phyloP scores from a whole-genome alignment of 805 yeast genomes.

The Henningerozyma blattae region DNA sequence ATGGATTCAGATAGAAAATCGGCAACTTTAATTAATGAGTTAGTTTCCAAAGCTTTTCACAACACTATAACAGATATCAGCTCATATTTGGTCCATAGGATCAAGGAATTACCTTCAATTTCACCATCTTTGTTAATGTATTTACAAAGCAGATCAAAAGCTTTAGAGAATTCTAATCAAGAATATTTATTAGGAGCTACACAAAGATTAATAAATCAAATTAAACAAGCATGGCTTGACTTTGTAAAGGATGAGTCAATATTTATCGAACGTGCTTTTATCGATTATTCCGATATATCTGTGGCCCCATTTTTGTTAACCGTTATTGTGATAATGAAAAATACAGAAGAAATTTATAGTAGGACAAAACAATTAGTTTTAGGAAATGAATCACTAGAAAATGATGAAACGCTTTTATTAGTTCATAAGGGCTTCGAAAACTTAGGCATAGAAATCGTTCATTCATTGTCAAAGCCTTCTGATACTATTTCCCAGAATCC shows the following conservation, averaged over 20 bases:
- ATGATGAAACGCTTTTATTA: neutral
- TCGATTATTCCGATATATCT: conserved; percentile 24
- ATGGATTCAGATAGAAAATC: conserved; percentile 35
- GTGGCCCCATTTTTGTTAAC: conserved; percentile 35
- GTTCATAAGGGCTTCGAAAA: neutral
- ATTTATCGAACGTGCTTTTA: conserved; percentile 28
- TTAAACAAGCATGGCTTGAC: conserved; percentile 46
- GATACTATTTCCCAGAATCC: conserved; percentile 10
- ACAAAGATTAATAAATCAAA: conserved; percentile 37
- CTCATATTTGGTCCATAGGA: neutral
- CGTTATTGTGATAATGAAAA: conserved; percentile 34
- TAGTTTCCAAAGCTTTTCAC: conserved; percentile 36
- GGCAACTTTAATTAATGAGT: conserved; percentile 29
- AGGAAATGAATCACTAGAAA: neutral
- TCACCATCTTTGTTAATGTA: conserved; percentile 32
- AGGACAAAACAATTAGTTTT: neutral
- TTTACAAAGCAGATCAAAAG: conserved; percentile 28
- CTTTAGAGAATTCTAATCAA: conserved; percentile 41
- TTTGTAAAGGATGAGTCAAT: conserved; percentile 44
- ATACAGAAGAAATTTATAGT: conserved; percentile 11
- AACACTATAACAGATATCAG: conserved; percentile 14
- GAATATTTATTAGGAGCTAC: conserved; percentile 47
- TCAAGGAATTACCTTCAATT: conserved; percentile 19
- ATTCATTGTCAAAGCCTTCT: neutral
- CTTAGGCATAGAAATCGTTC: neutral